Evolutionary conservation across 768 basidiomycete species (phyloP).

Genomic region (Russula emetica): DNA sequence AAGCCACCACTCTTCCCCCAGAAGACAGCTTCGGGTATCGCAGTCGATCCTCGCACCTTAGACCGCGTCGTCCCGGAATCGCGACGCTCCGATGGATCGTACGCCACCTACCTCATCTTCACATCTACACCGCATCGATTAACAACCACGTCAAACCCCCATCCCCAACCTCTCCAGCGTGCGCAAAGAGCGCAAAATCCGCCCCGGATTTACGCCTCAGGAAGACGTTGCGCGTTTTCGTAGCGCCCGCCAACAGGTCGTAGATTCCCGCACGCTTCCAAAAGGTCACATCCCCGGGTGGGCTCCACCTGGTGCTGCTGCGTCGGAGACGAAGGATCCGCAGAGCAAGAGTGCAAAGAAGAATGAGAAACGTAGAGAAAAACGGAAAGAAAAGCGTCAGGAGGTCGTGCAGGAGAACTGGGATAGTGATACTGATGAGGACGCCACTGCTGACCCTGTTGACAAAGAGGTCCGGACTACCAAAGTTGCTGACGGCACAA

Average conservation of each 20-base stretch:
- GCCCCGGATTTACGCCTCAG: conserved; percentile 91
- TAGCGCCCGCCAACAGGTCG: conserved; percentile 66
- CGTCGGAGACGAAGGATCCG: conserved; percentile 37
- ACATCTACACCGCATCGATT: conserved; percentile 5
- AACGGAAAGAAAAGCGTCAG: conserved; percentile 67
- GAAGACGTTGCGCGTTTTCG: conserved; percentile 90
- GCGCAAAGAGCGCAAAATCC: conserved; percentile 83
- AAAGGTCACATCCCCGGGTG: conserved; percentile 84
- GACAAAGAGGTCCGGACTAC: not conserved
- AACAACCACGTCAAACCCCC: not conserved
- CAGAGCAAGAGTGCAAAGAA: conserved; percentile 57
- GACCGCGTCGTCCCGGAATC: conserved; percentile 88
- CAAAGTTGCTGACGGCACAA: not conserved
- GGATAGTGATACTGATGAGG: conserved; percentile 67
- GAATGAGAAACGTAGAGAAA: conserved; percentile 78
- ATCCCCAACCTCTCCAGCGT: conserved; percentile 44
- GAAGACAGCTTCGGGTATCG: conserved; percentile 70
- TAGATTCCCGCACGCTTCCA: conserved; percentile 59
- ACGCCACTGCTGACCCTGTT: conserved; percentile 25
- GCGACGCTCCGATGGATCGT: conserved; percentile 80
- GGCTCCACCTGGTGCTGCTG: conserved; percentile 47
- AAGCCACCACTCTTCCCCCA: conserved; percentile 70
- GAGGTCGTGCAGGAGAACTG: conserved; percentile 66
- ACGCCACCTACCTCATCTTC: conserved; percentile 34
- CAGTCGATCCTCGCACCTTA: conserved; percentile 78